Percentiles rank a stretch among this genome's conserved stretches.
These are phyloP conservation scores for Chaetomium sp. DNA, from an alignment of 2,329 filamentous ascomycete species.

Conservation along the genomic window DNA sequence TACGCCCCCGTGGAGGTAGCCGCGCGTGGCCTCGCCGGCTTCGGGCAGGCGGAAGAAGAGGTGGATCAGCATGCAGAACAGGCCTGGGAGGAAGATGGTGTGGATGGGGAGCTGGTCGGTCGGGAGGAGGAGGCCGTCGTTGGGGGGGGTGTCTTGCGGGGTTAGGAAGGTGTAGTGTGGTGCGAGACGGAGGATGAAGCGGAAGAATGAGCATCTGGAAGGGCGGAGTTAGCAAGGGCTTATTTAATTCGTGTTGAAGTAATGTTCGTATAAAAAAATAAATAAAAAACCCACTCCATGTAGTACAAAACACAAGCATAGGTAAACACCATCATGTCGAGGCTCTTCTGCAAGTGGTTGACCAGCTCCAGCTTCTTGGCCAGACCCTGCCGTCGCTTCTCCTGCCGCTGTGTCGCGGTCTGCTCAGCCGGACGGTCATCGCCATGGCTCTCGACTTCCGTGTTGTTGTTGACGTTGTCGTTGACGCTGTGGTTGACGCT, in stretches of 20 bases:
- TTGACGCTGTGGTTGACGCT: background rate
- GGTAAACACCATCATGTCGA: slow-evolving; percentile 58
- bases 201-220: slow-evolving; percentile 58
- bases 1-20: slow-evolving; percentile 61
- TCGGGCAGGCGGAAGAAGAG: slow-evolving; percentile 47
- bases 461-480: slow-evolving; percentile 1
- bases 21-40: slow-evolving; percentile 55
- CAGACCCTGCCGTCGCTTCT: slow-evolving; percentile 31
- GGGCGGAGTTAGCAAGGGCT: background rate
- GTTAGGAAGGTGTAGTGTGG: slow-evolving; percentile 59
- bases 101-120: slow-evolving; percentile 51
- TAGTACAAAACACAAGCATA: slow-evolving; percentile 63
- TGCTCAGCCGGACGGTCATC: slow-evolving; percentile 12
- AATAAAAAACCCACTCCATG: slow-evolving; percentile 50
- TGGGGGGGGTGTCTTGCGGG: slow-evolving; percentile 33
- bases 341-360: slow-evolving; percentile 51
- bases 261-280: background rate
- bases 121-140: slow-evolving; percentile 52
- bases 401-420: slow-evolving; percentile 15
- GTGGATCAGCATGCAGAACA: slow-evolving; percentile 56
- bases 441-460: slow-evolving; percentile 8
- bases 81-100: slow-evolving; percentile 51
- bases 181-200: slow-evolving; percentile 51
- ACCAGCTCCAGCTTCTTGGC: slow-evolving; percentile 55
- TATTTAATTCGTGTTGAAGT: background rate